phyloP scores from a whole-genome alignment of 2,329 filamentous ascomycete genomes.

The Aspergillus puulaauensis region DNA sequence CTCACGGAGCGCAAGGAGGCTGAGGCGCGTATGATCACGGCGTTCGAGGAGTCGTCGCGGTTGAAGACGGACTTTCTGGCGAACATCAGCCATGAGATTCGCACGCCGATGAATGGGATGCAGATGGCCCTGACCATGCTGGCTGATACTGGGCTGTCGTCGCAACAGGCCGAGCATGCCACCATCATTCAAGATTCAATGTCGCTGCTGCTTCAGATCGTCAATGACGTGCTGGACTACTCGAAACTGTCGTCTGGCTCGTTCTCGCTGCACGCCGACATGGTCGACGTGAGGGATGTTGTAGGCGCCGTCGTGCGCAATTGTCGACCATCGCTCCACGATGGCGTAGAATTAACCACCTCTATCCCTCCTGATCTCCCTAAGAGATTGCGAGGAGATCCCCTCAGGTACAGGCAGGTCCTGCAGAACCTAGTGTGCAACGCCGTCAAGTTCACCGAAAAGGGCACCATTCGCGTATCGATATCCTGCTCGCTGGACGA shows the following conservation, averaged over 20 bases:
- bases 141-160: slow-evolving; percentile 52
- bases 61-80: slow-evolving; percentile 62
- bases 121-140: slow-evolving; percentile 60
- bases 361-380: slow-evolving; percentile 50
- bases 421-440: slow-evolving; percentile 63
- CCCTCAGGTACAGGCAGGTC: slow-evolving; percentile 61
- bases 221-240: slow-evolving; percentile 68
- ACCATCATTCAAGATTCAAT: slow-evolving; percentile 61
- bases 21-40: slow-evolving; percentile 55
- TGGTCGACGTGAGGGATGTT: slow-evolving; percentile 48
- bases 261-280: slow-evolving; percentile 57
- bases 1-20: slow-evolving; percentile 56
- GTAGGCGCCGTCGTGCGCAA: slow-evolving; percentile 53
- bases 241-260: slow-evolving; percentile 62
- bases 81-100: slow-evolving; percentile 65
- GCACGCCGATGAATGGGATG: slow-evolving; percentile 66
- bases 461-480: slow-evolving; percentile 51
- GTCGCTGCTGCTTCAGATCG: slow-evolving; percentile 58
- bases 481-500: slow-evolving; percentile 44
- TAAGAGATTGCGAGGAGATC: slow-evolving; percentile 54
- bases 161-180: slow-evolving; percentile 57
- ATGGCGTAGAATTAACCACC: slow-evolving; percentile 49
- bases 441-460: slow-evolving; percentile 62
- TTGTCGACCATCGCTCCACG: slow-evolving; percentile 48
- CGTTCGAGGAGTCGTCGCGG: slow-evolving; percentile 63